A percentile compares a stretch with the other conserved stretches of the same genome.
Evolutionary conservation across 495 filamentous ascomycete species (phyloP).

Genomic region (Monascus purpureus): DNA sequence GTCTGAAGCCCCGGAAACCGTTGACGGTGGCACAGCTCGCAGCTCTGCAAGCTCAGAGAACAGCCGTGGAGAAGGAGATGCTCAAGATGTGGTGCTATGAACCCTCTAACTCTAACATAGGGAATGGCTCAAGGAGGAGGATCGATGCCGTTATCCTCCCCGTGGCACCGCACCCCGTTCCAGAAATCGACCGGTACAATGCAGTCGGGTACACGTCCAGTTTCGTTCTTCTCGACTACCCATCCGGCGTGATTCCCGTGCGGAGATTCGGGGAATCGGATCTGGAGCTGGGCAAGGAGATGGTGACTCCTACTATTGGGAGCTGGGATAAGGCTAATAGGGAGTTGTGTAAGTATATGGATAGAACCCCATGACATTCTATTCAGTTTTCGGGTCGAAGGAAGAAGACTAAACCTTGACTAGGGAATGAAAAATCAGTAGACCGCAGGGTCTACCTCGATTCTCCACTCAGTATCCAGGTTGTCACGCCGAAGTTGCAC

Average conservation of each 20-base stretch:
- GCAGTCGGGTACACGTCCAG: constrained; percentile 44
- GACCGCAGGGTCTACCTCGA: constrained; percentile 43
- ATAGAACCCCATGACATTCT: too few relatives aligned
- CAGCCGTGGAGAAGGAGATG: constrained; percentile 38
- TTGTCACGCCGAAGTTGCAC: constrained; percentile 43
- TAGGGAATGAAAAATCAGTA: constrained; percentile 36
- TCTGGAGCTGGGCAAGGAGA: constrained; percentile 29
- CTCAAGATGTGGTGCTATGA: constrained; percentile 37
- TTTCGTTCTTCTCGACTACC: constrained; percentile 48
- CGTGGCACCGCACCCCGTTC: constrained; percentile 47
- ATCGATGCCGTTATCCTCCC: constrained; percentile 44
- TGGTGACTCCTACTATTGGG: constrained; percentile 25
- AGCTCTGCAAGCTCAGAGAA: constrained; percentile 35
- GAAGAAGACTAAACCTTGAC: background rate
- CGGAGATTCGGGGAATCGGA: constrained; percentile 34
- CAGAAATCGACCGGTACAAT: constrained; percentile 49
- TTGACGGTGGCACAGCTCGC: constrained; percentile 29
- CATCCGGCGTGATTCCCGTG: constrained; percentile 44
- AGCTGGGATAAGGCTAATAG: constrained; percentile 51
- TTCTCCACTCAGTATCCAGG: constrained; percentile 43
- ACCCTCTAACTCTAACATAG: background rate
- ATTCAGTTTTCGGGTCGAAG: too few relatives aligned
- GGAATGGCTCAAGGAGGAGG: constrained; percentile 6
- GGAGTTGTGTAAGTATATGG: constrained; percentile 44
- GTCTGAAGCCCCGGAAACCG: constrained; percentile 18